Percentiles rank a stretch among this genome's conserved stretches.
These are phyloP conservation scores for Populus hybrid DNA, from an alignment of 441 rosid genomes.

Conservation along the genomic window DNA sequence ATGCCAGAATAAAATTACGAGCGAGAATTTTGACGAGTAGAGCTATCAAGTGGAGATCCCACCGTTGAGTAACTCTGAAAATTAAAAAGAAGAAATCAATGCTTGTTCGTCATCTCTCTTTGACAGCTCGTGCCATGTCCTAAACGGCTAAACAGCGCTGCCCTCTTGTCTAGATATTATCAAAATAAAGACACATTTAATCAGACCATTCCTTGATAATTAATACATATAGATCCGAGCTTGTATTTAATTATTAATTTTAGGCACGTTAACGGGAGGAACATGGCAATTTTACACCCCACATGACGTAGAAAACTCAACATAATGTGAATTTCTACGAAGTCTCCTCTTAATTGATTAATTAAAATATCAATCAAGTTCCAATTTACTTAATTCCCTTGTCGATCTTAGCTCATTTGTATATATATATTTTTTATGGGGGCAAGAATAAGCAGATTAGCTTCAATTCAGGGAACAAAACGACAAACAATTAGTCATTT, in stretches of 20 bases:
- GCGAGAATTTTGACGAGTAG: too few relatives aligned
- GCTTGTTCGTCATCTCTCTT: neutral
- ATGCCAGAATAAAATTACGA: too few relatives aligned
- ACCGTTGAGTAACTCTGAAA: too few relatives aligned
- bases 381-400: neutral
- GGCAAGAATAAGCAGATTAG: slow-evolving; percentile 10
- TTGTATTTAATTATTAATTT: neutral
- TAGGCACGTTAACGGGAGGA: neutral
- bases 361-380: neutral
- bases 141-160: neutral
- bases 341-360: neutral
- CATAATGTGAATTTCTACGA: neutral
- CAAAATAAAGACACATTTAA: neutral
- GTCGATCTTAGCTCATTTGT: neutral
- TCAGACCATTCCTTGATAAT: neutral
- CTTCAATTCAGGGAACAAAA: slow-evolving; percentile 30
- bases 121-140: neutral
- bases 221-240: neutral
- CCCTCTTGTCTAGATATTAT: neutral
- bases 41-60: too few relatives aligned
- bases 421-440: neutral
- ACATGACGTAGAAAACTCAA: neutral
- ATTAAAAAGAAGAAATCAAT: too few relatives aligned
- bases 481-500: slow-evolving; percentile 23
- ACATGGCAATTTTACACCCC: neutral